Conservation (phyloP, 2,329 filamentous ascomycete genomes). For the Aspergillus novofumigatus region DNA sequence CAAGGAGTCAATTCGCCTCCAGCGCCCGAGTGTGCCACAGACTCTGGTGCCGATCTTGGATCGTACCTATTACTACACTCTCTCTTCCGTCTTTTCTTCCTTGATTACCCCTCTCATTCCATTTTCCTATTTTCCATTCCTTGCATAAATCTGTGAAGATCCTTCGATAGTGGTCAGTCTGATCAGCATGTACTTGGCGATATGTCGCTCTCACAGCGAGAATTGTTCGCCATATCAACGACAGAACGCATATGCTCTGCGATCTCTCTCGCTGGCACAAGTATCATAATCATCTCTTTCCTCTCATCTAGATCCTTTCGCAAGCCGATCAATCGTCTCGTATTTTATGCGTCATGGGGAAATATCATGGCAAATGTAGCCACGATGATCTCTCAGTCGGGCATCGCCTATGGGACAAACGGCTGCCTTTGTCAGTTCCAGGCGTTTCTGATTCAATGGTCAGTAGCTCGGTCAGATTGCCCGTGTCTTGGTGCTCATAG, state of each 20-base stretch:
- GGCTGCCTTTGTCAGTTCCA: conserved; percentile 69
- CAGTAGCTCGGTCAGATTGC: conserved; percentile 29
- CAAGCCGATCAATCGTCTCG: conserved; percentile 80
- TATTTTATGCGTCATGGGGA: conserved; percentile 79
- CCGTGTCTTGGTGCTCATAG: not conserved
- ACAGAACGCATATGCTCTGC: conserved; percentile 67
- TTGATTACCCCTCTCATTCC: not conserved
- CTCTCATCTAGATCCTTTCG: conserved; percentile 65
- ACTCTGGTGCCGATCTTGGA: not conserved
- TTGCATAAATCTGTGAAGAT: not conserved
- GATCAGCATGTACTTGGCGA: conserved; percentile 12
- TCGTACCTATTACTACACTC: not conserved
- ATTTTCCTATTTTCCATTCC: not conserved
- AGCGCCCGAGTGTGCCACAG: not conserved
- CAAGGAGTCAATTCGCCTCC: not conserved
- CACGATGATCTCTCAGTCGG: conserved; percentile 66
- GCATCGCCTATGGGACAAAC: conserved; percentile 46
- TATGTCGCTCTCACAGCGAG: conserved; percentile 25
- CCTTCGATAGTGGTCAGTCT: not conserved
- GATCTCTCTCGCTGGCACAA: conserved; percentile 65
- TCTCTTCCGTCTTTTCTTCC: not conserved
- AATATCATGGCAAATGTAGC: conserved; percentile 75
- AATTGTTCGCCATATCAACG: conserved; percentile 54
- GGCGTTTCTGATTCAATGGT: conserved; percentile 79
- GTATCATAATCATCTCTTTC: conserved; percentile 71